phyloP scores from a whole-genome alignment of 306 rosid genomes.

The Parietaria judaica region DNA sequence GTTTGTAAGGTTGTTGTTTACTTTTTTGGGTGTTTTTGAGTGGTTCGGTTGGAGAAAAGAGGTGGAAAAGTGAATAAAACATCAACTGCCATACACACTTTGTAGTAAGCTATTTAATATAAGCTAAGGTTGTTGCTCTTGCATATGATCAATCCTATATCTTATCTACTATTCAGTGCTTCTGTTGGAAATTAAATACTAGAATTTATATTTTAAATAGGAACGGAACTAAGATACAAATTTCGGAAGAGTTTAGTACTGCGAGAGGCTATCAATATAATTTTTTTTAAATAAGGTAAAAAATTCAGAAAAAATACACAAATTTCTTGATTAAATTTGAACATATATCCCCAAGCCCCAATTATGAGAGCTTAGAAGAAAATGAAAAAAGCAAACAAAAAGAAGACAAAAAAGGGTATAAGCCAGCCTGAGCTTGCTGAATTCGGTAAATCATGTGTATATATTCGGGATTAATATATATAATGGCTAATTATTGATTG shows the following conservation, averaged over 20 bases:
- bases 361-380: not conserved
- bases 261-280: no score
- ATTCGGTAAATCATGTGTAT: conserved; percentile 1
- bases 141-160: conserved; percentile 1
- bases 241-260: no score
- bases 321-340: no score
- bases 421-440: conserved; percentile 5
- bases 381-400: not conserved
- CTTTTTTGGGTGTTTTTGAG: not conserved
- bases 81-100: conserved; percentile 4
- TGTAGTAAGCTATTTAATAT: not conserved
- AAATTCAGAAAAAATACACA: no score
- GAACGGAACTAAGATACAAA: no score
- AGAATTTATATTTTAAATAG: not conserved
- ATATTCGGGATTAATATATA: not conserved
- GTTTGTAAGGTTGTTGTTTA: conserved; percentile 3
- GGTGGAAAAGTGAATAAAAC: not conserved
- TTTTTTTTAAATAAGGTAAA: no score
- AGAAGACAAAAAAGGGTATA: not conserved
- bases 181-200: not conserved
- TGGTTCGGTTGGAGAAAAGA: conserved; percentile 10
- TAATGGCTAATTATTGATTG: no score
- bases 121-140: conserved; percentile 2
- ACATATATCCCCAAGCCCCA: not conserved
- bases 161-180: not conserved